A percentile compares a stretch with the other conserved stretches of the same genome.
phyloP scores from a whole-genome alignment of 1,284 basidiomycete species.

The Anthracocystis panici-leucophaei region DNA sequence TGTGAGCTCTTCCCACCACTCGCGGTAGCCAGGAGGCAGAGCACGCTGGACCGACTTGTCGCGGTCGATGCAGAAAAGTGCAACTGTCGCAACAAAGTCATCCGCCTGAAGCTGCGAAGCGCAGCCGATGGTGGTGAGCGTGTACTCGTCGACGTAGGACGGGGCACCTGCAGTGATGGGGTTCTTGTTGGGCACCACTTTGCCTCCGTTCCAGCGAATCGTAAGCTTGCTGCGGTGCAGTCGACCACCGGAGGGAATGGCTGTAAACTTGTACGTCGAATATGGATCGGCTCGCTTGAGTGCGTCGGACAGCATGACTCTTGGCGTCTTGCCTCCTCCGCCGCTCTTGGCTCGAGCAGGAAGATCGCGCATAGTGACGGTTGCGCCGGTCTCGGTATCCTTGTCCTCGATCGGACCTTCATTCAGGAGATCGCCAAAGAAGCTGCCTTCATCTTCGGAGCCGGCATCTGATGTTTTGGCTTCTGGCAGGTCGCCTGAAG shows the following conservation, averaged over 20 bases:
- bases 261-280: slow-evolving; percentile 78
- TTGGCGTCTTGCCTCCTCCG: slow-evolving; percentile 59
- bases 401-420: slow-evolving; percentile 80
- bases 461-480: slow-evolving; percentile 7
- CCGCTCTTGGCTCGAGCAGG: slow-evolving; percentile 58
- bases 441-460: slow-evolving; percentile 72
- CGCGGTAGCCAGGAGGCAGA: slow-evolving; percentile 84
- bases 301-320: slow-evolving; percentile 60
- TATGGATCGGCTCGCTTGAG: slow-evolving; percentile 75
- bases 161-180: slow-evolving; percentile 71
- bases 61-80: slow-evolving; percentile 75
- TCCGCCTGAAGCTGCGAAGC: slow-evolving; percentile 83
- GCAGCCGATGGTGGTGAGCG: slow-evolving; percentile 88
- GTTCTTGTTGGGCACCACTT: slow-evolving; percentile 55
- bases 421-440: slow-evolving; percentile 84
- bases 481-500: slow-evolving; percentile 4
- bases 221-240: slow-evolving; percentile 58
- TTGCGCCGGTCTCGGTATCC: slow-evolving; percentile 46
- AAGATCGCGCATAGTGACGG: slow-evolving; percentile 47
- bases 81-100: slow-evolving; percentile 88
- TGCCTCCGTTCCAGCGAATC: slow-evolving; percentile 62
- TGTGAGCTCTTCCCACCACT: slow-evolving; percentile 94
- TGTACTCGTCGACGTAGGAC: slow-evolving; percentile 77
- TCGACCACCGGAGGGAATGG: slow-evolving; percentile 48
- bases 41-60: slow-evolving; percentile 67